Conservation (phyloP, 208 protist species). For the Trypanosoma lewisi region DNA sequence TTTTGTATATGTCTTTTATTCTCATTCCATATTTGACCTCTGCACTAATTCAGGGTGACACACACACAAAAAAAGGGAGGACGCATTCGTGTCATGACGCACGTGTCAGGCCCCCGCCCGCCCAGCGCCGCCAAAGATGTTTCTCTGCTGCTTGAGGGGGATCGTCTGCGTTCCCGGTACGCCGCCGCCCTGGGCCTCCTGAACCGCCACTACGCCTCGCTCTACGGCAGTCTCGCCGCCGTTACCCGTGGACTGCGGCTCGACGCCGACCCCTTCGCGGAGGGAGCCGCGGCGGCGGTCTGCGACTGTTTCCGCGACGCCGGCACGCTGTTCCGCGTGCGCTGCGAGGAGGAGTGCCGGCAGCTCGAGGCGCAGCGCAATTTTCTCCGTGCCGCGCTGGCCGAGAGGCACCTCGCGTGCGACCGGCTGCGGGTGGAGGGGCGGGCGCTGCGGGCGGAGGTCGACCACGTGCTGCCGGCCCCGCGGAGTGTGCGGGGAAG, state of each 20-base stretch:
- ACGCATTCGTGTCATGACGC: neutral
- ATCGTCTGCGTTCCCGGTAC: neutral
- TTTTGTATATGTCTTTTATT: neutral
- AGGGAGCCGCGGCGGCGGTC: neutral
- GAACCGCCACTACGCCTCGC: neutral
- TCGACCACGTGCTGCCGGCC: neutral
- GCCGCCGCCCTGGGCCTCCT: neutral
- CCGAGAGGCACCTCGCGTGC: constrained; percentile 1
- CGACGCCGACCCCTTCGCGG: neutral
- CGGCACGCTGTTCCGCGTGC: neutral
- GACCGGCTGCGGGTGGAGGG: neutral
- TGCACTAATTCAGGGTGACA: no score
- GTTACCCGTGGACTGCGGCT: neutral
- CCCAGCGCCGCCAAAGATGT: no score
- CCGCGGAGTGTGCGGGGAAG: neutral
- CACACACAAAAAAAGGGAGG: neutral
- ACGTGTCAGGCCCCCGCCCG: neutral
- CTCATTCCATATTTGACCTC: no score
- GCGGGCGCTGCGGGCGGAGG: neutral
- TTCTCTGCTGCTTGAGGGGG: neutral
- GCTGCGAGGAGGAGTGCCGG: constrained; percentile 5
- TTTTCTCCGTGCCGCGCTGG: neutral
- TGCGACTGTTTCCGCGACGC: neutral
- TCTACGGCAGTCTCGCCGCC: neutral
- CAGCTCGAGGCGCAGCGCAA: neutral